Conservation (phyloP, 495 filamentous ascomycete species). For the Penicillium manginii region DNA sequence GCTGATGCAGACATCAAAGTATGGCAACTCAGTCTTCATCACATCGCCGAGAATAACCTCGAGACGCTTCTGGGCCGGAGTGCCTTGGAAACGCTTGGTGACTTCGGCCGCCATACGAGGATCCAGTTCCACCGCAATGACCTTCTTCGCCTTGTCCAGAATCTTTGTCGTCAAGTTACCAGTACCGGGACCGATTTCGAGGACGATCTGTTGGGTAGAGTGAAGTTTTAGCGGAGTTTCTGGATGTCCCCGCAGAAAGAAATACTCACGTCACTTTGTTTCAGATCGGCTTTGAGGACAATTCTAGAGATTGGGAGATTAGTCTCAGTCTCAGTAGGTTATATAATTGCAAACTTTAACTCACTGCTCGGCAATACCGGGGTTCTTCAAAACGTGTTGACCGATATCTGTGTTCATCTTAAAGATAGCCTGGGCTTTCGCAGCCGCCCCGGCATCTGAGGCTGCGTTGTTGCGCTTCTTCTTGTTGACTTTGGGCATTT, state of each 20-base stretch:
- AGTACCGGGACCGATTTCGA: slow-evolving; percentile 78
- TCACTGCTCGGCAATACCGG: slow-evolving; percentile 75
- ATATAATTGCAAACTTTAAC: not conserved
- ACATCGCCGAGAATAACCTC: slow-evolving; percentile 91
- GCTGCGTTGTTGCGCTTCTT: slow-evolving; percentile 61
- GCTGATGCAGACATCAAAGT: slow-evolving; percentile 88
- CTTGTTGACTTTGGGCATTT: slow-evolving; percentile 42
- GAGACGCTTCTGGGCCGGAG: slow-evolving; percentile 74
- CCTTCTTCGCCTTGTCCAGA: slow-evolving; percentile 81
- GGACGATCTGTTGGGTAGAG: slow-evolving; percentile 57
- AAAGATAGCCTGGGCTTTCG: slow-evolving; percentile 76
- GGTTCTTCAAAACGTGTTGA: slow-evolving; percentile 96
- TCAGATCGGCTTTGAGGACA: slow-evolving; percentile 83
- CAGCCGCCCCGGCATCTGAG: slow-evolving; percentile 46
- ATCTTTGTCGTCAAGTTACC: slow-evolving; percentile 90
- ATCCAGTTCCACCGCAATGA: slow-evolving; percentile 91
- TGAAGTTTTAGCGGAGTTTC: not conserved
- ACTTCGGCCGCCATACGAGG: slow-evolving; percentile 96
- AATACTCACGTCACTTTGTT: slow-evolving; percentile 74
- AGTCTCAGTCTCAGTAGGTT: not conserved
- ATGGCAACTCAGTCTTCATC: slow-evolving; percentile 85
- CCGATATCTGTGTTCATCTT: slow-evolving; percentile 82
- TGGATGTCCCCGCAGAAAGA: not conserved
- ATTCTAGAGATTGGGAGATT: slow-evolving; percentile 50
- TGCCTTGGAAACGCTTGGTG: slow-evolving; percentile 91